Base-by-base conservation (phyloP, 345 rosid genomes). In the Eucalyptus leucophloia region DNA sequence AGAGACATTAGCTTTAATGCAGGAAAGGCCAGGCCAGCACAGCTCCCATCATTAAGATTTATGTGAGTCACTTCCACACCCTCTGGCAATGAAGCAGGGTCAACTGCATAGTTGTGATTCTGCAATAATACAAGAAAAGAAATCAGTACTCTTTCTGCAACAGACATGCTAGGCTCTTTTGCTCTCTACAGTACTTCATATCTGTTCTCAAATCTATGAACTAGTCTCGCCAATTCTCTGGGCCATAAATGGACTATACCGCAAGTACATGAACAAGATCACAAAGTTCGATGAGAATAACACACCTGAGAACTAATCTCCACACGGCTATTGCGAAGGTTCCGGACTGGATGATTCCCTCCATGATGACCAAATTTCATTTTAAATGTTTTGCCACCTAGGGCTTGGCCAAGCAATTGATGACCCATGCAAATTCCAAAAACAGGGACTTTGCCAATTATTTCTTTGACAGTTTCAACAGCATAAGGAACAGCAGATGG, bases 281-380 rank as follows among this genome's bases (percentile, higher is more conserved):
- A 53, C 28, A 72, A 3, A 45, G 7, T 42, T 53, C 7, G 1
- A 56, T 56, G 72, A 58, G 50, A 49, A 88, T 18, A 42, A 72
- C 90, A 28, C 82, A 96, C 99, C 98, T 98, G 99, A 87, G 99
- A 95, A 91, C 99, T 98, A 87, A 98, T 97, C 95, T 98, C 98
- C 86, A 98, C 99, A n/a, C 92, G 93, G 50, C 95, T 94, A 88
- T 91, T 95, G 40, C 89, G 95, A 89, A 95, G 87, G 88, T 97
- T 96, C 86, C 94, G 92, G 87, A 98, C 99, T 1, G 99, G 99
- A 92, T 97, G 99, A 89, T 98, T 98, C 51, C 99, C 99, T 91
- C 99, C 99, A 92, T 97, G 99, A 93, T 97, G 99, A 51, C 98
- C 99, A 92, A 98, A 98, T 94, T 98, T 98, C 99, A 98, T 97